phyloP scores from a whole-genome alignment of 169 alveolate species.

The Amoebophrya sp. region DNA sequence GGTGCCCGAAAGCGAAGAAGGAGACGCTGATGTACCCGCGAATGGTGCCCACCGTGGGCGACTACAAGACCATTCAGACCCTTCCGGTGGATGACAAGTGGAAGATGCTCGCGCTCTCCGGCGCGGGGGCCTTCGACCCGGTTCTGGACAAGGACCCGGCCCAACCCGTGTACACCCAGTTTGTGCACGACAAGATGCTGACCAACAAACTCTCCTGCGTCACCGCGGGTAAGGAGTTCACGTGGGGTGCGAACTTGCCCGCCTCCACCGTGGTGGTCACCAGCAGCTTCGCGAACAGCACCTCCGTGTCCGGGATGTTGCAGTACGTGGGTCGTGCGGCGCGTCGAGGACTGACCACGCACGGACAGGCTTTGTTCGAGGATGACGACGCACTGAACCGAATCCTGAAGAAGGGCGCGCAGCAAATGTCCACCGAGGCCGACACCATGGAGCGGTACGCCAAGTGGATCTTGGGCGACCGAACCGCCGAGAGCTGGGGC shows the following conservation, averaged over 20 bases:
- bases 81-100: conserved; percentile 45
- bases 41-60: conserved; percentile 41
- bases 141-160: conserved; percentile 30
- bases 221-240: conserved; percentile 47
- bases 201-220: conserved; percentile 47
- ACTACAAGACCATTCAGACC: conserved; percentile 38
- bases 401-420: background rate
- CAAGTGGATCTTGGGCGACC: background rate
- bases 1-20: conserved; percentile 45
- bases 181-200: conserved; percentile 44
- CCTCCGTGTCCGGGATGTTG: conserved; percentile 43
- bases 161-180: conserved; percentile 46
- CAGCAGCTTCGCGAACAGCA: conserved; percentile 41
- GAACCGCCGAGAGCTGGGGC: background rate
- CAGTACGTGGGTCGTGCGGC: conserved; percentile 50
- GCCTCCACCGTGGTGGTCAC: conserved; percentile 48
- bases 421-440: background rate
- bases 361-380: conserved; percentile 40
- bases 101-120: conserved; percentile 30
- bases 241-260: conserved; percentile 50
- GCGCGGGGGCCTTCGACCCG: background rate
- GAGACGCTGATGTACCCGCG: conserved; percentile 33
- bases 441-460: conserved; percentile 10
- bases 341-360: conserved; percentile 45
- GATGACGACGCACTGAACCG: background rate